Conservation (phyloP, 441 rosid genomes). For the Rhodomyrtus psidioides region DNA sequence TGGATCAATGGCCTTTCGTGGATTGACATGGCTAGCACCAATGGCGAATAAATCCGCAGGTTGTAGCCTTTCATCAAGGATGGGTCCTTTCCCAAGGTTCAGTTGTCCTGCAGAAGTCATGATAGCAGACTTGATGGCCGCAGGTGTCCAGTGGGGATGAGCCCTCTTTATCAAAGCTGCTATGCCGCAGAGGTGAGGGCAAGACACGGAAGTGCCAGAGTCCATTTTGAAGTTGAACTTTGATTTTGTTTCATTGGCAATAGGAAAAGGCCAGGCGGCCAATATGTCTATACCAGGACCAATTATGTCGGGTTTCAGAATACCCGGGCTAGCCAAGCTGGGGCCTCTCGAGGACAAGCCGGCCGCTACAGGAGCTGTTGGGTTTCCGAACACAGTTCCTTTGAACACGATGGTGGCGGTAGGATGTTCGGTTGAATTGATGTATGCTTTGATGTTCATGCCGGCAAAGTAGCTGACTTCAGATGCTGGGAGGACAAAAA, state of each 20-base stretch:
- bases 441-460: slow-evolving; percentile 34
- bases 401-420: slow-evolving; percentile 30
- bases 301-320: slow-evolving; percentile 27
- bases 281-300: too few species aligned
- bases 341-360: slow-evolving; percentile 48
- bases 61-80: slow-evolving; percentile 17
- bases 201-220: too few species aligned
- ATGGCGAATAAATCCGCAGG: slow-evolving; percentile 30
- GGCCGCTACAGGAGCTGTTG: slow-evolving; percentile 25
- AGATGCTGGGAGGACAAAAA: slow-evolving; percentile 42
- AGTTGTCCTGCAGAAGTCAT: too few species aligned
- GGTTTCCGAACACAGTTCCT: slow-evolving; percentile 29
- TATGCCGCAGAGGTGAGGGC: too few species aligned
- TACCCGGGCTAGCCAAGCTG: slow-evolving; percentile 31
- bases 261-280: too few species aligned
- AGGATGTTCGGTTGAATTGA: slow-evolving; percentile 23
- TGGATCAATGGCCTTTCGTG: slow-evolving; percentile 39
- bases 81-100: too few species aligned
- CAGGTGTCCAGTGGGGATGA: too few species aligned
- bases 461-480: slow-evolving; percentile 29
- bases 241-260: too few species aligned
- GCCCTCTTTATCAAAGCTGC: too few species aligned
- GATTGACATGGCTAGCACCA: slow-evolving; percentile 53
- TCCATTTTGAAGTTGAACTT: too few species aligned
- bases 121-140: too few species aligned